Base-by-base conservation (phyloP, 495 filamentous ascomycete species). In the Xylaria scruposa region DNA sequence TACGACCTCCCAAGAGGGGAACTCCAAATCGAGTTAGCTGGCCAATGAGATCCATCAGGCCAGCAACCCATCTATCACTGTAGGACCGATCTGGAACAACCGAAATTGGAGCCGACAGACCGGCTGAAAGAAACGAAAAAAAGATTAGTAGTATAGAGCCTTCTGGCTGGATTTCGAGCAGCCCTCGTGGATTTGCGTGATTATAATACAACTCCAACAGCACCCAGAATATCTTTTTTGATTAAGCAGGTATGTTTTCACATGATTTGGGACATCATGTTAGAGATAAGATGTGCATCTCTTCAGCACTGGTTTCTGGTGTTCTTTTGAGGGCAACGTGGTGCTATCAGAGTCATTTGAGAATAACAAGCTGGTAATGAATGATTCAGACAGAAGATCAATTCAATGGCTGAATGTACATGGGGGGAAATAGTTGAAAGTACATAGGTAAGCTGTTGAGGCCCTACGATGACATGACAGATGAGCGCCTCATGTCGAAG, bases 31-130 rank as follows among this genome's bases (percentile, higher is more conserved):
- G 75, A 65, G 64, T 24, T 47, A 76, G 38, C 46, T 58, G 75
- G 53, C 77, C 72, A 77, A 78, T 75, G 59, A 63, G 49, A 73
- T 78, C 77, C 62, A 62, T 60, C 38, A 26, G 63, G 0, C 33
- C 56, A 4, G 12, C 24, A 53, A 26, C 5, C 15, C 10, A 21
- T 29, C 29, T 8, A 31, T n/a, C 49, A 31, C 17, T 54, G 47
- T 31, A 31, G 33, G 24, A 36, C 47, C 33, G 29, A 53, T 51
- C 31, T 53, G 63, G 46, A 53, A 36, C 44, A 53, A 19, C 17
- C 21, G 46, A 67, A 13, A 38, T 51, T 47, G 40, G 33, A 13
- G 31, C 46, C 63, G 31, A 46, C 4, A 12, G 10, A 63, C 60
- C 2, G 62, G 62, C 62, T 10, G 62, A 33, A 47, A 29, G 42